These are phyloP conservation scores for Nothopassalora personata DNA, from an alignment of 2,329 filamentous ascomycete genomes.

Conservation along the genomic window DNA sequence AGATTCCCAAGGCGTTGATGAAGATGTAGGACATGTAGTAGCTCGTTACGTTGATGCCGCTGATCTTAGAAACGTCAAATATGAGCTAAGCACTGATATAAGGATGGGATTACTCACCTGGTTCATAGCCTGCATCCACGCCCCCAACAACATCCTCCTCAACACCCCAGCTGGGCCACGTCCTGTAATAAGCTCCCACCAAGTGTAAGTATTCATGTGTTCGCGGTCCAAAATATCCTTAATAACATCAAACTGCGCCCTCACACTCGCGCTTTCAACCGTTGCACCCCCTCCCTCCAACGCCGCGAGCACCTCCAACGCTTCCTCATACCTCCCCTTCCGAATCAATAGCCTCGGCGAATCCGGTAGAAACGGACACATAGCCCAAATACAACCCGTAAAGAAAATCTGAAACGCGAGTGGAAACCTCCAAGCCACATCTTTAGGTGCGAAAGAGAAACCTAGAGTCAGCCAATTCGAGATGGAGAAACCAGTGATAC, in stretches of 20 bases:
- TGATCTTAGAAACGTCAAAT: conserved; percentile 3
- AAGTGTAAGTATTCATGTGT: conserved; percentile 41
- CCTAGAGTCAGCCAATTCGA: conserved; percentile 48
- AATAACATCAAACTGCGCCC: conserved; percentile 45
- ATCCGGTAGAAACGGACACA: conserved; percentile 35
- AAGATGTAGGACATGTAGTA: conserved; percentile 45
- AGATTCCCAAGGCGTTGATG: conserved; percentile 48
- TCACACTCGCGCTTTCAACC: conserved; percentile 36
- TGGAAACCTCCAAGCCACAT: conserved; percentile 51
- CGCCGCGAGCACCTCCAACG: conserved; percentile 40
- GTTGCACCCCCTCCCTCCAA: conserved; percentile 44
- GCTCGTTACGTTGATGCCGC: conserved; percentile 24
- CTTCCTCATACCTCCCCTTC: conserved; percentile 50
- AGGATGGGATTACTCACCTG: conserved; percentile 10
- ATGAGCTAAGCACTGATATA: not conserved
- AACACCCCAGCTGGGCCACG: conserved; percentile 32
- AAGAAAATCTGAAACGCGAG: conserved; percentile 53
- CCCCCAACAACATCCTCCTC: conserved; percentile 23
- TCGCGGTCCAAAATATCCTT: conserved; percentile 47
- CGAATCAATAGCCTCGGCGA: conserved; percentile 43
- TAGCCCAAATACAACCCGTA: conserved; percentile 39
- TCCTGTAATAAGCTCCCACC: conserved; percentile 43
- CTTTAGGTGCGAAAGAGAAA: conserved; percentile 34
- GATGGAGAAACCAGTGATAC: conserved; percentile 47
- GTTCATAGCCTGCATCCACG: conserved; percentile 28